A percentile compares a stretch with the other conserved stretches of the same genome.
Evolutionary conservation across 1,284 basidiomycete species (phyloP).

Genomic region (Stygiomarasmius scandens): DNA sequence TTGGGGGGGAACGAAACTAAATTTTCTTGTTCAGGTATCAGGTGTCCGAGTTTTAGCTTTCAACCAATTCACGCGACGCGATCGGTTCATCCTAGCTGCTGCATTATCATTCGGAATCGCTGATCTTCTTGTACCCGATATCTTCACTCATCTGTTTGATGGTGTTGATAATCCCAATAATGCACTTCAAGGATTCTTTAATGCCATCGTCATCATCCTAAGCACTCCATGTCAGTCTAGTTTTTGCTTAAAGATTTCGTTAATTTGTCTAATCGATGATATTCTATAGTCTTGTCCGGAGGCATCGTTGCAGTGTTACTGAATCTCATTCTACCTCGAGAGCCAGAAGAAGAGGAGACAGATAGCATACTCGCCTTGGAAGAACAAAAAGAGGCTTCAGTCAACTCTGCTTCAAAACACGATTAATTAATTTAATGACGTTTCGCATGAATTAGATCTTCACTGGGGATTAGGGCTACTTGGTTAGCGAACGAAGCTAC

Average conservation of each 20-base stretch:
- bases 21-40: too few relatives aligned
- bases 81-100: slow-evolving; percentile 77
- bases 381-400: background rate
- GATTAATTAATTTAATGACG: too few relatives aligned
- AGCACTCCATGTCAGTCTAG: slow-evolving; percentile 77
- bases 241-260: background rate
- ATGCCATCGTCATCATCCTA: slow-evolving; percentile 78
- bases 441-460: too few relatives aligned
- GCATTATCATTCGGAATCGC: slow-evolving; percentile 77
- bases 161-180: slow-evolving; percentile 56
- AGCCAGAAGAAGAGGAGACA: slow-evolving; percentile 35
- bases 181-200: slow-evolving; percentile 72
- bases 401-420: too few relatives aligned
- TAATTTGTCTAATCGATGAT: background rate
- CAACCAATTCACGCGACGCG: slow-evolving; percentile 66
- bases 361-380: slow-evolving; percentile 24
- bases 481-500: too few relatives aligned
- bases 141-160: slow-evolving; percentile 74
- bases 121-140: slow-evolving; percentile 60
- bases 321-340: slow-evolving; percentile 66
- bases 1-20: too few relatives aligned
- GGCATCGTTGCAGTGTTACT: slow-evolving; percentile 69
- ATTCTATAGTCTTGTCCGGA: slow-evolving; percentile 56
- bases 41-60: slow-evolving; percentile 76
- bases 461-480: too few relatives aligned